Conservation (phyloP, 352 stramenopile genomes). For the Phytophthora capsici region DNA sequence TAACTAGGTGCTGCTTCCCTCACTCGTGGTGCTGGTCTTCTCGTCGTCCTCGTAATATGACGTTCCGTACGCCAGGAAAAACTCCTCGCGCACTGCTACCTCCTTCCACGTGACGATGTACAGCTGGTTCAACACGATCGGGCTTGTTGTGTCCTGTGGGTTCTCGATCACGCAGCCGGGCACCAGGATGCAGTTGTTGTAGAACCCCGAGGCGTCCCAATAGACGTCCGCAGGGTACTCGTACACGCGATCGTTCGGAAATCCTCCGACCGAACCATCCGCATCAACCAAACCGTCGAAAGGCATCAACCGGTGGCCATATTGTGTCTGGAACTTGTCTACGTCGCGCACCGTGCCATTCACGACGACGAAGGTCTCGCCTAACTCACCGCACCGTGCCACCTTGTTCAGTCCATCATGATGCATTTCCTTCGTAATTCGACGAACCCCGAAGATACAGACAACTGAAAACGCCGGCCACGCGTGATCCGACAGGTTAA, state of each 20-base stretch:
- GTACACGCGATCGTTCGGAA: constrained; percentile 89
- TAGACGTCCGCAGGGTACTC: constrained; percentile 87
- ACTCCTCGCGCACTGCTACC: constrained; percentile 82
- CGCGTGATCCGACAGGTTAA: constrained; percentile 79
- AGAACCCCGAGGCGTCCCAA: constrained; percentile 88
- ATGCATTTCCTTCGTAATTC: constrained; percentile 88
- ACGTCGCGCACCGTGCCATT: constrained; percentile 87
- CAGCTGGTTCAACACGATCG: constrained; percentile 85
- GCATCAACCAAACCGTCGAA: constrained; percentile 88
- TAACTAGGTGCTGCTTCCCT: constrained; percentile 43
- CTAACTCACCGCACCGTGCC: constrained; percentile 80
- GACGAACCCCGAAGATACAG: constrained; percentile 87
- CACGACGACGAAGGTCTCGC: constrained; percentile 89
- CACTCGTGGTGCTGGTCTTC: constrained; percentile 53
- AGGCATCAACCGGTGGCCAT: constrained; percentile 79
- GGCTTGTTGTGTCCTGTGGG: constrained; percentile 74
- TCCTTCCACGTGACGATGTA: constrained; percentile 92
- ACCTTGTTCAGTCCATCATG: constrained; percentile 91
- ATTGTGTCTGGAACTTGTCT: constrained; percentile 90
- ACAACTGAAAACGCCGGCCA: constrained; percentile 90
- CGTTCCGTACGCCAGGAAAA: constrained; percentile 89
- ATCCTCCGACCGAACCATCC: constrained; percentile 83
- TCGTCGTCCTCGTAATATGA: constrained; percentile 90
- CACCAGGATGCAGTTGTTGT: constrained; percentile 92
- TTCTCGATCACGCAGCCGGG: constrained; percentile 85